Base-by-base conservation (phyloP, 1,139 yeast genomes). In the Blastobotrys ciferrii region DNA sequence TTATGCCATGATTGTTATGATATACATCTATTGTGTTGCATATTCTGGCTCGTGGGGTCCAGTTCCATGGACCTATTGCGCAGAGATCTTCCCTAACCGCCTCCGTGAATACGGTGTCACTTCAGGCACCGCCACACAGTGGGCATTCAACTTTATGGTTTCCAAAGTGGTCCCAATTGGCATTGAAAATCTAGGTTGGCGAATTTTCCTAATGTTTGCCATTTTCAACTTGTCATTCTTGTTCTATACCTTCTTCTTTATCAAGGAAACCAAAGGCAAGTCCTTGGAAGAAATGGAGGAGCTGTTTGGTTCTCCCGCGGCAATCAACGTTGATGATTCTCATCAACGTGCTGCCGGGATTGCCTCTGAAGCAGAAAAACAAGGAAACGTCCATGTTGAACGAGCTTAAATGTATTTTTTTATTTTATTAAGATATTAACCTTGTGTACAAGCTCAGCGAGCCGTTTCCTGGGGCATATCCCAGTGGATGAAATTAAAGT, bases 201-300 rank as follows among this genome's bases (percentile, higher is more conserved):
- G 47, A 18, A 45, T 53, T 25, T 58, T 56, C 43, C 42, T 57
- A 44, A 46, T 57, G 45, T 56, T 56, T 47, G 57, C 59, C 3
- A 45, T 48, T 14, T 53, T 57, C 46, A 56, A 55, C 43, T 47
- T 46, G 18, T 42, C 49, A 3, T 48, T 46, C 14, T 25, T 60
- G 9, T 58, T 61, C 71, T 74, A 46, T 67, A 62, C 80, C 14
- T 78, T 73, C 62, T 74, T 80, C 65, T 72, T 74, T 56, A 80
- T 83, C 45, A 78, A 76, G 60, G 87, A 82, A 67, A 82, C 88
- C 30, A 81, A 79, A 66, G 85, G 86, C 15, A 73, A 81, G 57
- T 70, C 79, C 53, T 73, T 82, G 66, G 88, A 82, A 65, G 84
- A 82, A 61, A 80, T 82, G 56, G 87, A 82, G 63, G 76, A 71